These are phyloP conservation scores for Yarrowia sp. DNA, from an alignment of 805 yeast genomes.

Conservation along the genomic window DNA sequence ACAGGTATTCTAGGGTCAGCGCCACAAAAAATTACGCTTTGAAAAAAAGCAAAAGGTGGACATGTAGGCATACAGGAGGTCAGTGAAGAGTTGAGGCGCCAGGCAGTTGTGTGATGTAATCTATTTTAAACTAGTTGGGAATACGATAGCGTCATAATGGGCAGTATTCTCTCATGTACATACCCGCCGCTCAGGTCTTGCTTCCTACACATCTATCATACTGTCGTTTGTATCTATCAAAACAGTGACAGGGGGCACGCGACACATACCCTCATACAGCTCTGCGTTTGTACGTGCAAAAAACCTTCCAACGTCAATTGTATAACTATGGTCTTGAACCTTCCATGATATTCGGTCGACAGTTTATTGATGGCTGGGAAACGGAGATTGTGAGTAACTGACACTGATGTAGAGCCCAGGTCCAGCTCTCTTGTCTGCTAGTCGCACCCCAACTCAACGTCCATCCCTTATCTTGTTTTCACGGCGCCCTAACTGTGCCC, in stretches of 20 bases:
- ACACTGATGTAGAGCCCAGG: neutral
- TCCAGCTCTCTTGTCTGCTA: no score
- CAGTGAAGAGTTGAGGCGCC: no score
- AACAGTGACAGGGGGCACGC: constrained; percentile 14
- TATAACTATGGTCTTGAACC: neutral
- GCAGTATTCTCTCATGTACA: no score
- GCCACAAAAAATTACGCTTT: neutral
- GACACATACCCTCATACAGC: neutral
- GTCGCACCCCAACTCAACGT: neutral
- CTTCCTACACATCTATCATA: neutral
- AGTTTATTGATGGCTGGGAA: no score
- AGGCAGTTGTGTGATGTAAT: no score
- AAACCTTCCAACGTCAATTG: neutral
- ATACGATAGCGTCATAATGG: no score
- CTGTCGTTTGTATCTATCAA: constrained; percentile 1
- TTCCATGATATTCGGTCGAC: neutral
- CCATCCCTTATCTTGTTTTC: neutral
- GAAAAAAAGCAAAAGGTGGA: neutral
- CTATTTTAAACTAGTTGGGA: no score
- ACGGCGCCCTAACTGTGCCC: neutral
- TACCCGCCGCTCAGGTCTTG: no score
- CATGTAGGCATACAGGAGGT: neutral
- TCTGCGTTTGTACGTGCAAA: neutral
- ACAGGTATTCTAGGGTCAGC: neutral
- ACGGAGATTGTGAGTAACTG: neutral